Evolutionary conservation across 1,139 yeast genomes (phyloP).

Genomic region (Candida sp.): DNA sequence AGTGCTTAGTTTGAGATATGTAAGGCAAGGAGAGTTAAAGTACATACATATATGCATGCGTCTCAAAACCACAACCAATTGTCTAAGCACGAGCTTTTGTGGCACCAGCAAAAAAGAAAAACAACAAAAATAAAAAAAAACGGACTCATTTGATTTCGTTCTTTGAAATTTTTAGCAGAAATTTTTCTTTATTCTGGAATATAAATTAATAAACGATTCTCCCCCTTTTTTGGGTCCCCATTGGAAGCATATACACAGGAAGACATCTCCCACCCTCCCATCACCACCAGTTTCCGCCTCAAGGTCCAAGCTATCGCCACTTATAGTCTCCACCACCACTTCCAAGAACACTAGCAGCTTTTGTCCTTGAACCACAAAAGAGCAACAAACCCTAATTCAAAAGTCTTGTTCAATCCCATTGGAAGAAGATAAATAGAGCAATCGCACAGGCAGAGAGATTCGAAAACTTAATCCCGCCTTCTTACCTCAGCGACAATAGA

Average conservation of each 20-base stretch:
- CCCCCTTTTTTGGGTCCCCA: not conserved
- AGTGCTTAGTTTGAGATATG: not conserved
- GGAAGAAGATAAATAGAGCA: not conserved
- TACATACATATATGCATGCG: not conserved
- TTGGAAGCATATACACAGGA: not conserved
- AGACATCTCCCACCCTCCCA: not conserved
- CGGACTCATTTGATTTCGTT: not conserved
- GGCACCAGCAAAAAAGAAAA: not conserved
- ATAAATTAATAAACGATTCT: conserved; percentile 1
- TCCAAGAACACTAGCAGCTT: not conserved
- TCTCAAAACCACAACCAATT: conserved; percentile 1
- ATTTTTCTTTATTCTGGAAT: not conserved
- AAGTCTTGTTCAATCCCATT: not conserved
- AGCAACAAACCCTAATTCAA: no score
- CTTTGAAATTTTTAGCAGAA: not conserved
- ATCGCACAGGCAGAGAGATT: not conserved
- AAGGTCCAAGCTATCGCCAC: not conserved
- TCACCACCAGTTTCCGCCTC: not conserved
- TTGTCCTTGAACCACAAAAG: no score
- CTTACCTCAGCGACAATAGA: not conserved
- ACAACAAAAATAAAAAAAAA: not conserved
- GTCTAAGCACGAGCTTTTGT: not conserved
- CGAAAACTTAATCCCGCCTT: not conserved
- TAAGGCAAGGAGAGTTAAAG: not conserved
- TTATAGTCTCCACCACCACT: not conserved